Base-by-base conservation (phyloP, 805 yeast species). In the Yarrowia sp. region DNA sequence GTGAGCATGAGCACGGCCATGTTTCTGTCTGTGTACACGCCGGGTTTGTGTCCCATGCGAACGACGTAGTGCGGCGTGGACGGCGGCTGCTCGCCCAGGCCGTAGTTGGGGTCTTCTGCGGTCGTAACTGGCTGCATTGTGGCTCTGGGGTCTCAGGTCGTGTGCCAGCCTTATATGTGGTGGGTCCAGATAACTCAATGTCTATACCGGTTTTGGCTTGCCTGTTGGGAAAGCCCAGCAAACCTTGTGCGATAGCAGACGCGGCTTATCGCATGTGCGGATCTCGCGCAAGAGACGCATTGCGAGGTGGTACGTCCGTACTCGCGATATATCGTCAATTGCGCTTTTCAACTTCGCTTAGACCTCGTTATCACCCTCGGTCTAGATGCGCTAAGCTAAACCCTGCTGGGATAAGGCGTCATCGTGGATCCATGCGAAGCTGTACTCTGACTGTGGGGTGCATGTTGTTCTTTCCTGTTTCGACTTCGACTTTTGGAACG, bases 191-290 rank as follows among this genome's bases (percentile, higher is more conserved):
- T 25, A 44, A 44, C 51, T 44, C 51, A 44, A 44, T 44, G 51
- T 44, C 29, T 44, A 44, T 44, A 29, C 13, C 9, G 10, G n/a
- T n/a, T n/a, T n/a, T 25, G 27, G 42, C 42, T 39, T 29, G 22
- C 18, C 51, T 44, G 51, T 44, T 44, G 51, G 51, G 51, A 44
- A 44, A 44, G 51, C 51, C 51, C 35, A 44, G 51, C 51, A 44
- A 44, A 44, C 51, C 51, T 44, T n/a, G 35, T 33, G 10, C 10
- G 51, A 44, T 44, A 29, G 35, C 35, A 44, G 51, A 35, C 29
- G 51, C 51, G 35, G 51, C 51, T 44, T 44, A 44, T 44, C 33
- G 33, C 21, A n/a, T 25, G 29, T 44, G 51, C 51, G 29, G 35
- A 8, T n/a, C n/a, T n/a, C n/a, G n/a, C n/a, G n/a, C n/a, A n/a